phyloP scores from a whole-genome alignment of 306 rosid species.

The Leucaena leucocephala region DNA sequence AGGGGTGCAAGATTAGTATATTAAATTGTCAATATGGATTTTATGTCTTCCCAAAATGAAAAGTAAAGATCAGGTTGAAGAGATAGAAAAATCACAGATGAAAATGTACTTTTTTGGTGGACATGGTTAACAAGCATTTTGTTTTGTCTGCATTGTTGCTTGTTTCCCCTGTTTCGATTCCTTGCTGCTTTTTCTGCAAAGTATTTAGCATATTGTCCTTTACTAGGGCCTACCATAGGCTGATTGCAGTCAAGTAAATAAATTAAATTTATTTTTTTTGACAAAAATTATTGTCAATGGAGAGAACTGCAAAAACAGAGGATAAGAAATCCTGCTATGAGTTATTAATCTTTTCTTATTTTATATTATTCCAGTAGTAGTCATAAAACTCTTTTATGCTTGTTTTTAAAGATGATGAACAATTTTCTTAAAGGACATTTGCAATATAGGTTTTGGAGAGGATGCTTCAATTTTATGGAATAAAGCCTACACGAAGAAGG shows the following conservation, averaged over 20 bases:
- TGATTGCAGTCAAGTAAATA: neutral
- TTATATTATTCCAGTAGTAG: neutral
- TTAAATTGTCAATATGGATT: neutral
- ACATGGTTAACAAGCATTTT: neutral
- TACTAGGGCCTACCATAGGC: neutral
- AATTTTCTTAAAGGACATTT: conserved; percentile 27
- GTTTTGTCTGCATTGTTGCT: neutral
- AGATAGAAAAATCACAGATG: neutral
- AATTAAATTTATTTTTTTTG: neutral
- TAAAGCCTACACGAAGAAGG: conserved; percentile 29
- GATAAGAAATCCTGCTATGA: conserved; percentile 26
- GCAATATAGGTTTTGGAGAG: conserved; percentile 68
- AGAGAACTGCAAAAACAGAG: neutral
- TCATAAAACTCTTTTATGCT: conserved; percentile 18
- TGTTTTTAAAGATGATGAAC: conserved; percentile 22
- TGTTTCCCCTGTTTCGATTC: neutral
- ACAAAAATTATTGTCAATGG: neutral
- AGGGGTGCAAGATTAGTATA: neutral
- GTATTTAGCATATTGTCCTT: neutral
- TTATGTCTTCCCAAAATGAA: neutral
- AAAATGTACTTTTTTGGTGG: neutral
- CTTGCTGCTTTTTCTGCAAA: neutral
- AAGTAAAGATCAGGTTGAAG: neutral
- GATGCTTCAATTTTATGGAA: conserved; percentile 65
- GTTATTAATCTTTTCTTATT: conserved; percentile 19